A percentile compares a stretch with the other conserved stretches of the same genome.
Conservation (phyloP, 805 yeast species). For the Saturnispora besseyi region DNA sequence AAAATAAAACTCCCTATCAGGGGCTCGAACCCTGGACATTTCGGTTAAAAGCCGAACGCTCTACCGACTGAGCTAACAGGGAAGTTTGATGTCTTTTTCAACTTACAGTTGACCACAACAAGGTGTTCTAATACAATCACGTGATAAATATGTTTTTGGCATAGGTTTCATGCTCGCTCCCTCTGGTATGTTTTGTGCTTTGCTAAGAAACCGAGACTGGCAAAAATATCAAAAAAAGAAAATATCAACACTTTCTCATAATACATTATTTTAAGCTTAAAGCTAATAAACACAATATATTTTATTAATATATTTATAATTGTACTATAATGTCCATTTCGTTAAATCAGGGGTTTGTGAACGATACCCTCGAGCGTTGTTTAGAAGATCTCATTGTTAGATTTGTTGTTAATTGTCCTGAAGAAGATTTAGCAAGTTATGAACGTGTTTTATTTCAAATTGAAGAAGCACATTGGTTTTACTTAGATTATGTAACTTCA, state of each 20-base stretch:
- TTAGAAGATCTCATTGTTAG: slow-evolving; percentile 83
- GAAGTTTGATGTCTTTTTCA: slow-evolving; percentile 14
- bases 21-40: slow-evolving; percentile 58
- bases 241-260: too few species aligned
- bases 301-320: background rate
- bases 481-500: slow-evolving; percentile 70
- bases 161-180: too few species aligned
- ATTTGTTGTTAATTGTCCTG: slow-evolving; percentile 85
- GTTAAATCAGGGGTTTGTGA: slow-evolving; percentile 38
- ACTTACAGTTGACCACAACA: too few species aligned
- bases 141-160: too few species aligned
- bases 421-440: slow-evolving; percentile 75
- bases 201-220: too few species aligned
- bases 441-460: slow-evolving; percentile 86
- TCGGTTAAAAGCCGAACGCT: slow-evolving; percentile 61
- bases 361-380: slow-evolving; percentile 61
- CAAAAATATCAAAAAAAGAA: too few species aligned
- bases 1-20: slow-evolving; percentile 37
- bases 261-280: too few species aligned
- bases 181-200: too few species aligned
- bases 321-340: slow-evolving; percentile 26
- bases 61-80: slow-evolving; percentile 58
- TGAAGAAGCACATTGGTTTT: slow-evolving; percentile 98
- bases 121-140: too few species aligned
- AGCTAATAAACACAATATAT: too few species aligned